These are phyloP conservation scores for Sutorius australiensis DNA, from an alignment of 768 basidiomycete genomes.

Conservation along the genomic window DNA sequence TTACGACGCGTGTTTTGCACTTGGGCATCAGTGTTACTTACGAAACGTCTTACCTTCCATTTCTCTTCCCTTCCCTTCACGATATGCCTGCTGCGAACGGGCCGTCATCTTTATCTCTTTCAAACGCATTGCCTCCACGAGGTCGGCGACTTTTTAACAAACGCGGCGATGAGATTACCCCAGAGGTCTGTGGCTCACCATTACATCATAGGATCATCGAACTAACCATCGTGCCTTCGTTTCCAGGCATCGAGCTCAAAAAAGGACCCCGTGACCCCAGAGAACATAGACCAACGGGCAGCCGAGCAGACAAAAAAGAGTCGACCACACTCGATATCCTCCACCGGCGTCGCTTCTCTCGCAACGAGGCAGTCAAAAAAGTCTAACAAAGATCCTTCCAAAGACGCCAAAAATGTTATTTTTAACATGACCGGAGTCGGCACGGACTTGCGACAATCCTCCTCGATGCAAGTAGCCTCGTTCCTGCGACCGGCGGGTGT, in stretches of 20 bases:
- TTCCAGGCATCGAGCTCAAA: conserved; percentile 18
- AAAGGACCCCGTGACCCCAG: conserved; percentile 2
- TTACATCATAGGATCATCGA: conserved; percentile 17
- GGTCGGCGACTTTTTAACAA: conserved; percentile 54
- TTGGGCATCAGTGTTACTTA: conserved; percentile 37
- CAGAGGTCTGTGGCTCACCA: conserved; percentile 20
- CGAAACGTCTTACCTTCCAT: conserved; percentile 65
- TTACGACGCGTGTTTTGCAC: conserved; percentile 10
- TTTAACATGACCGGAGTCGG: conserved; percentile 48
- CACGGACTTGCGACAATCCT: conserved; percentile 41
- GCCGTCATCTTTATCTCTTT: conserved; percentile 19
- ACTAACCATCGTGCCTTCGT: conserved; percentile 15
- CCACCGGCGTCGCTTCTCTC: conserved; percentile 5
- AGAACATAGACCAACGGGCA: conserved; percentile 19
- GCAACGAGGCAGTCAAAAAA: conserved; percentile 17
- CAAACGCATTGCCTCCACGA: conserved; percentile 29
- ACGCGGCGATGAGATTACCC: conserved; percentile 44
- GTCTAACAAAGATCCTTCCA: conserved; percentile 22
- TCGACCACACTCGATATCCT: conserved; percentile 24
- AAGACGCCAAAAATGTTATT: conserved; percentile 43
- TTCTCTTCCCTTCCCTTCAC: conserved; percentile 46
- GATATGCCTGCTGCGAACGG: conserved; percentile 23
- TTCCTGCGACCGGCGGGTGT: conserved; percentile 25
- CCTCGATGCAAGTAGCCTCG: conserved; percentile 9
- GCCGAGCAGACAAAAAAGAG: conserved; percentile 18